Evolutionary conservation across 345 rosid genomes (phyloP).

Genomic region (Geranium rotundifolium): DNA sequence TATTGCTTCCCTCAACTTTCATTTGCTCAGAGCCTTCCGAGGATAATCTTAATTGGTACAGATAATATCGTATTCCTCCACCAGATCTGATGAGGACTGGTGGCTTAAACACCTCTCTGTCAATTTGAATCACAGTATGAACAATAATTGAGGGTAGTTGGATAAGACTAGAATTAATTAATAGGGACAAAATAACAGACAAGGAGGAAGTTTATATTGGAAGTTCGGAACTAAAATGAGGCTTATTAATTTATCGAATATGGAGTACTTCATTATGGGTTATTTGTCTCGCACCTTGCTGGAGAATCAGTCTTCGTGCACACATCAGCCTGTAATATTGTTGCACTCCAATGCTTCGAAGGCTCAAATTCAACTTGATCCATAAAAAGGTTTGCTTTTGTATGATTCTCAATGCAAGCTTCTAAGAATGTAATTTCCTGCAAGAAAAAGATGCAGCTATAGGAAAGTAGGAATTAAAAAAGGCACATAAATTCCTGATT

Average conservation of each 20-base stretch:
- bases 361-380: conserved; percentile 99
- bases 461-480: neutral
- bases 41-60: conserved; percentile 50
- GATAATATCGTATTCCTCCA: conserved; percentile 85
- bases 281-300: conserved; percentile 30
- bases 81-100: conserved; percentile 78
- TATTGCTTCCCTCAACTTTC: conserved; percentile 54
- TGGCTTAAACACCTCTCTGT: conserved; percentile 51
- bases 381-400: conserved; percentile 84
- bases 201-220: neutral
- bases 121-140: conserved; percentile 11
- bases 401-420: conserved; percentile 92
- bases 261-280: neutral
- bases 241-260: neutral
- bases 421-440: conserved; percentile 86
- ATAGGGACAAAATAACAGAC: neutral
- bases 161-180: neutral
- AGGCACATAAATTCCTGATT: neutral
- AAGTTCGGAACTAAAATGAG: neutral
- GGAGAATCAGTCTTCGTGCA: conserved; percentile 21
- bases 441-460: conserved; percentile 14
- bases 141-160: neutral
- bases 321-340: conserved; percentile 46
- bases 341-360: conserved; percentile 68
- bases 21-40: conserved; percentile 33